Conservation (phyloP, 179 eudicot species). For the Drosera spatulata region DNA sequence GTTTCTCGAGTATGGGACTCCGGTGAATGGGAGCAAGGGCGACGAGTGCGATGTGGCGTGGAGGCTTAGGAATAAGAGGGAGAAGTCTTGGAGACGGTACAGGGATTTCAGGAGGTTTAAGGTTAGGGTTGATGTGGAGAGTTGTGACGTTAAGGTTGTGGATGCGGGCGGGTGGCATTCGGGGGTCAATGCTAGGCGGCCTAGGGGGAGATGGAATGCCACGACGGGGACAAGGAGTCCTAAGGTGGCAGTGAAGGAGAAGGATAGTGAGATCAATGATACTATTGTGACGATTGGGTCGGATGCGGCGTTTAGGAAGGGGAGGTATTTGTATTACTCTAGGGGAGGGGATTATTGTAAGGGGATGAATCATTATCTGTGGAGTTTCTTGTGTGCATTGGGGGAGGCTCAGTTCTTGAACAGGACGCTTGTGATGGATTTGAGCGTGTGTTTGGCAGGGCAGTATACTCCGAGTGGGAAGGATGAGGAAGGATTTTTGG, state of each 20-base stretch:
- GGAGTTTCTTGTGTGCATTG: constrained; percentile 28
- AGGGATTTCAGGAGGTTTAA: constrained; percentile 88
- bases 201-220: constrained; percentile 25
- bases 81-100: constrained; percentile 83
- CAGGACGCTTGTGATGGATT: constrained; percentile 87
- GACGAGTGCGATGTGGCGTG: constrained; percentile 89
- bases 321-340: constrained; percentile 80
- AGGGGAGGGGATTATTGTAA: constrained; percentile 96
- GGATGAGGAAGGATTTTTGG: constrained; percentile 89
- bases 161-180: constrained; percentile 85
- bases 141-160: constrained; percentile 53
- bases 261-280: constrained; percentile 71
- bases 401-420: constrained; percentile 91
- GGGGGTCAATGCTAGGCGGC: constrained; percentile 72
- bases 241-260: constrained; percentile 18
- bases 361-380: constrained; percentile 84
- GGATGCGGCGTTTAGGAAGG: constrained; percentile 42
- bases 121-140: constrained; percentile 44
- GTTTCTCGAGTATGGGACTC: constrained; percentile 55
- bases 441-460: constrained; percentile 58
- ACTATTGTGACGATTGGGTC: constrained; percentile 58
- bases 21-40: constrained; percentile 60
- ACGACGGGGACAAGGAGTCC: constrained; percentile 10
- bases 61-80: constrained; percentile 84
- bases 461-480: constrained; percentile 55